Base-by-base conservation (phyloP, 169 alveolate species). In the Cryptosporidium ubiquitum region DNA sequence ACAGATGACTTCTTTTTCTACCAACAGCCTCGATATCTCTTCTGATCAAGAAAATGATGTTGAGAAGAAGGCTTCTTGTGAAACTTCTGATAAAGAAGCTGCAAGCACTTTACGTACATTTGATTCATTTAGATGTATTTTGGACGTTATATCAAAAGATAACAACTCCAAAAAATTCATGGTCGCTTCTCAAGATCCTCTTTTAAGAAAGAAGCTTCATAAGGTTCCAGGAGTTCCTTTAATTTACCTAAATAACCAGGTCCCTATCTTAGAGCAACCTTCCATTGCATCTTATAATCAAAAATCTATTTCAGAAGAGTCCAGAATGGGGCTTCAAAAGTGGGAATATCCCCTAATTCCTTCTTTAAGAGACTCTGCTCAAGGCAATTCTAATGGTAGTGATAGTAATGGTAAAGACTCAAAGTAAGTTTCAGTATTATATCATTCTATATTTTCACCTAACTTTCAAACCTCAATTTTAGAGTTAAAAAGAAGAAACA, bases 221-320 rank as follows among this genome's bases (percentile, higher is more conserved):
- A 79, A 79, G 40, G 37, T 79, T 26, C 89, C 89, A 9, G 89
- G 89, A 14, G 89, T 79, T n/a, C 89, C 89, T 5, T 26, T 61
- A 18, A n/a, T 79, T 20, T 79, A 79, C 14, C 20, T 79, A 5
- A 20, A 60, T 23, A 58, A 58, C 35, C 89, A 79, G 39, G 75
- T 79, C 31, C 89, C 89, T 9, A 66, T 79, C 0, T 29, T 79
- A 18, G 89, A 79, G 44, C 73, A 58, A 3, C 89, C 89, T 12
- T 79, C 89, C 44, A 4, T n/a, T 16, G 74, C 75, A 20, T 61
- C 89, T 16, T 44, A 31, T 40, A 26, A n/a, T 18, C 89, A 58
- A 6, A 35, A 79, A 3, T 26, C 39, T 33, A 10, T 14, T 18
- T 18, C 33, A 4, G 89, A 79, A 23, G 79, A 79, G 31, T 23